These are phyloP conservation scores for Apiotrichum gamsii DNA, from an alignment of 1,284 basidiomycete species.

Conservation along the genomic window DNA sequence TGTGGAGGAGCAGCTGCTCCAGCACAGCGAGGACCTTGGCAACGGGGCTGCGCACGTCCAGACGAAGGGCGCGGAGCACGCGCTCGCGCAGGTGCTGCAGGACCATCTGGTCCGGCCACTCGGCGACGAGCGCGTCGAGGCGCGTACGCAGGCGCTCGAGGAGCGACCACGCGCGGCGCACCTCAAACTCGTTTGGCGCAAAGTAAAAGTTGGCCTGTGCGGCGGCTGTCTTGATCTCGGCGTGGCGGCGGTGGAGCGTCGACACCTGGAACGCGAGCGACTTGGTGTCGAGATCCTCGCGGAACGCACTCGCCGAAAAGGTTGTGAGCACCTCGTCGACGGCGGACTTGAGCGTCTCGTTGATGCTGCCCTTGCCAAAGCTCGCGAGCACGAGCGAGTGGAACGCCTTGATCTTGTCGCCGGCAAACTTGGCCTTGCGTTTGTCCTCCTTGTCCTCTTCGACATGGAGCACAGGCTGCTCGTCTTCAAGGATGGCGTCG, in stretches of 20 bases:
- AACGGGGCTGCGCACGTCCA: slow-evolving; percentile 66
- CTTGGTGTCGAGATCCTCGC: slow-evolving; percentile 28
- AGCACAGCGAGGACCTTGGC: slow-evolving; percentile 77
- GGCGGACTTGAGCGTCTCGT: slow-evolving; percentile 14
- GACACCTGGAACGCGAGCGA: slow-evolving; percentile 35
- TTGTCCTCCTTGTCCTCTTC: slow-evolving; percentile 1
- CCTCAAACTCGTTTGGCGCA: slow-evolving; percentile 65
- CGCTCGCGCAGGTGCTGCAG: slow-evolving; percentile 75
- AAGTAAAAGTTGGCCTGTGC: slow-evolving; percentile 68
- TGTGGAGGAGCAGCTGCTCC: slow-evolving; percentile 80
- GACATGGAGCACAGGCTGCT: slow-evolving; percentile 5
- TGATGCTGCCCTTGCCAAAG: slow-evolving; percentile 12
- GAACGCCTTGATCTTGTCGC: slow-evolving; percentile 25
- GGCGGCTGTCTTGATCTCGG: slow-evolving; percentile 44
- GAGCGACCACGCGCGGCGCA: slow-evolving; percentile 56
- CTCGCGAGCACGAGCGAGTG: slow-evolving; percentile 22
- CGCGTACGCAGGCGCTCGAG: slow-evolving; percentile 55
- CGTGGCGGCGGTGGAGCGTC: slow-evolving; percentile 25
- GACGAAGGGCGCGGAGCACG: slow-evolving; percentile 62
- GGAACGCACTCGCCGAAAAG: slow-evolving; percentile 22
- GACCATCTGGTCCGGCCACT: slow-evolving; percentile 98
- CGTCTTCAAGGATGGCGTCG: slow-evolving; percentile 37
- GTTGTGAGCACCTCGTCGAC: slow-evolving; percentile 22
- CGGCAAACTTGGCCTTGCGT: slow-evolving; percentile 21
- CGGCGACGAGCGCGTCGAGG: slow-evolving; percentile 58